Base-by-base conservation (phyloP, 2,329 filamentous ascomycete genomes). In the Amesomyces nigricolor region DNA sequence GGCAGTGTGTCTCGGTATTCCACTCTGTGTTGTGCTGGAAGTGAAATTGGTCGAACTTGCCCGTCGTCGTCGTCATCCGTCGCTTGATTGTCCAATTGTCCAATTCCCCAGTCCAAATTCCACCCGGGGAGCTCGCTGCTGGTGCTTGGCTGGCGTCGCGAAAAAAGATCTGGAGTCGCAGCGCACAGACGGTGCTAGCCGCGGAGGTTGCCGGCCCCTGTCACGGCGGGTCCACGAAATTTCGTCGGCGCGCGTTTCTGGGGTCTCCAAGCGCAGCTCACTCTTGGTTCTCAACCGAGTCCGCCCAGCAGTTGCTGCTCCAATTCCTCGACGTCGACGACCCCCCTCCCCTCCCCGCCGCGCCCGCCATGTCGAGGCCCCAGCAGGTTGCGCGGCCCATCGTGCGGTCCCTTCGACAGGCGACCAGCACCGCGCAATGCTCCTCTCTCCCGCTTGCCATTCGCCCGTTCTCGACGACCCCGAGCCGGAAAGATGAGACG, bases 341-440 rank as follows among this genome's bases (percentile, higher is more conserved):
- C 54, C 17, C 47, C 4, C 32, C 32, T 4, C 45, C 63, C 51
- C 22, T 26, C 22, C 51, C 51, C 57, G 56, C 52, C 54, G 59
- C 50, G 56, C 58, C 67, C 60, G 66, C 65, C 67, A 85, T 85
- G 82, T 79, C 82, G 69, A 75, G 75, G 69, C 81, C 79, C 68
- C 79, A 79, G 69, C 80, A 78, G 73, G 78, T 79, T 67, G 74
- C 73, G 56, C 73, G 80, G 71, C 81, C 82, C 59, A 71, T 85
- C 61, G 69, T 78, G 62, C 74, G 77, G 72, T 79, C 78, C 62
- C 67, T 83, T 61, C 74, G 74, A 66, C 74, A 74, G 65, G 69
- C 66, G 61, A 58, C 68, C 64, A 59, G 59, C 65, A 53, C 66
- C 42, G 51, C 65, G 30, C 62, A 70, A 59, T 56, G 57, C 39